phyloP scores from a whole-genome alignment of 2,329 filamentous ascomycete species.

The Ceratocystis papillata region DNA sequence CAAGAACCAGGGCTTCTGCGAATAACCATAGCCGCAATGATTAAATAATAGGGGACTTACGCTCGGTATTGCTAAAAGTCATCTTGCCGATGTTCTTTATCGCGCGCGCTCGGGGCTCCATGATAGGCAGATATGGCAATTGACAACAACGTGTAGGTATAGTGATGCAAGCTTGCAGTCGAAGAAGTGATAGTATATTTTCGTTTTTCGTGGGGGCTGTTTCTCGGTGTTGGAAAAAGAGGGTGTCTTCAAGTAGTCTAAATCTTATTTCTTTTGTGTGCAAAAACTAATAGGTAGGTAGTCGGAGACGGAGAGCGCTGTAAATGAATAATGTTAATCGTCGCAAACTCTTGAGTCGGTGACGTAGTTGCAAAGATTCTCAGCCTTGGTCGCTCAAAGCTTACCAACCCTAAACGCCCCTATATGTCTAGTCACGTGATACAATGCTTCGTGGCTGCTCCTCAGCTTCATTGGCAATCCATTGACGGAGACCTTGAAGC shows the following conservation, averaged over 20 bases:
- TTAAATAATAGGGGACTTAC: conserved; percentile 37
- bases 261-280: neutral
- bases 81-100: conserved; percentile 74
- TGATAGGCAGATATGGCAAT: conserved; percentile 34
- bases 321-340: neutral
- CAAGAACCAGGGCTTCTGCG: neutral
- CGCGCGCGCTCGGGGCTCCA: conserved; percentile 66
- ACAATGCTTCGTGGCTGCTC: neutral
- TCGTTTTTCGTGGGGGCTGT: neutral
- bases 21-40: neutral
- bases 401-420: neutral
- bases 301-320: neutral
- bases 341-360: neutral
- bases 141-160: neutral
- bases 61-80: conserved; percentile 63
- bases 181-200: neutral
- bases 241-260: neutral
- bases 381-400: conserved; percentile 4
- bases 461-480: neutral
- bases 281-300: neutral
- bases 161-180: neutral
- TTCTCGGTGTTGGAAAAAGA: neutral
- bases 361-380: conserved; percentile 13
- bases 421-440: neutral
- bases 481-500: neutral